Percentiles rank a stretch among this genome's conserved stretches.
phyloP scores from a whole-genome alignment of 768 basidiomycete genomes.

The Termitomyces heimii region DNA sequence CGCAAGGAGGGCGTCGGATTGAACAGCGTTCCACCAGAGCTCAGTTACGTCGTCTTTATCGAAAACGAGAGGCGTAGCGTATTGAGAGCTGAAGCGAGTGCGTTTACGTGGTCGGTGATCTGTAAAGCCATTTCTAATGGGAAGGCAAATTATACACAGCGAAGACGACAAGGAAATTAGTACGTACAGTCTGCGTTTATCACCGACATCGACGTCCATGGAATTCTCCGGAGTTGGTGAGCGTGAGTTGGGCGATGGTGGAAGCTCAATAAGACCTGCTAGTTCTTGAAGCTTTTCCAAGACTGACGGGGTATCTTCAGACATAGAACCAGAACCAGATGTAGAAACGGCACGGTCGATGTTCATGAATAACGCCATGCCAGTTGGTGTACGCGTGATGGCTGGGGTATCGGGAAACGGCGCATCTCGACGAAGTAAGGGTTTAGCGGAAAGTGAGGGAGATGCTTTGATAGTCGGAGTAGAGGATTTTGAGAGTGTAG shows the following conservation, averaged over 20 bases:
- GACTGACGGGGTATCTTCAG: slow-evolving; percentile 10
- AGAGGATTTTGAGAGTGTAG: slow-evolving; percentile 21
- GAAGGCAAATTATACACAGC: not conserved
- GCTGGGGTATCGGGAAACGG: slow-evolving; percentile 65
- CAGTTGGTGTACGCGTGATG: slow-evolving; percentile 61
- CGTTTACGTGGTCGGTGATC: slow-evolving; percentile 59
- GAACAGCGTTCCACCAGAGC: slow-evolving; percentile 73
- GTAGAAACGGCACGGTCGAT: slow-evolving; percentile 49
- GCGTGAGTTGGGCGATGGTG: slow-evolving; percentile 24
- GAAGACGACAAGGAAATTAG: slow-evolving; percentile 2
- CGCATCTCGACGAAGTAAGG: slow-evolving; percentile 31
- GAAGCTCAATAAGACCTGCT: slow-evolving; percentile 28
- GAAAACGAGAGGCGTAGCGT: slow-evolving; percentile 27
- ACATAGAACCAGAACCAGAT: slow-evolving; percentile 2
- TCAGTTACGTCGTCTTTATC: slow-evolving; percentile 42
- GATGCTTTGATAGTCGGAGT: slow-evolving; percentile 24
- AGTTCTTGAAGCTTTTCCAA: slow-evolving; percentile 30
- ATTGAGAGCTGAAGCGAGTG: slow-evolving; percentile 39
- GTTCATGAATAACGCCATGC: slow-evolving; percentile 64
- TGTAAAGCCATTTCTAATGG: slow-evolving; percentile 24
- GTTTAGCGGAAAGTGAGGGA: slow-evolving; percentile 16
- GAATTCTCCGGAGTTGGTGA: slow-evolving; percentile 14
- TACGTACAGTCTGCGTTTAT: slow-evolving; percentile 60
- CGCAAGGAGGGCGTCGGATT: slow-evolving; percentile 52
- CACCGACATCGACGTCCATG: slow-evolving; percentile 37